A percentile compares a stretch with the other conserved stretches of the same genome.
Evolutionary conservation across 2,329 filamentous ascomycete genomes (phyloP).

Genomic region (Fusarium globosum): DNA sequence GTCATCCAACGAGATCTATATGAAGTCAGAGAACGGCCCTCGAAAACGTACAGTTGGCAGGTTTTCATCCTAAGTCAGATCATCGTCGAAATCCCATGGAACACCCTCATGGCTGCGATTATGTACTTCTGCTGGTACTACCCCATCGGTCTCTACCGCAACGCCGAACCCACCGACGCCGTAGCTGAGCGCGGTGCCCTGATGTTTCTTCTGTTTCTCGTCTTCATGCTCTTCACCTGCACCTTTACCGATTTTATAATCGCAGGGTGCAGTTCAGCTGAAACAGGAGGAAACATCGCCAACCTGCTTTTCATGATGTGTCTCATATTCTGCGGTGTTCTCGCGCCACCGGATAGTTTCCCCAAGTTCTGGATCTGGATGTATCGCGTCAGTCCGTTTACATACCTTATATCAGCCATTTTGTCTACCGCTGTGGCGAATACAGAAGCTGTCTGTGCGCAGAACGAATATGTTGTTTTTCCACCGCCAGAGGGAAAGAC

Average conservation of each 20-base stretch:
- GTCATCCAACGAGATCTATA: conserved; percentile 75
- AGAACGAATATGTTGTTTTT: conserved; percentile 77
- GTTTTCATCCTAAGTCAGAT: conserved; percentile 75
- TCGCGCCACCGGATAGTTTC: conserved; percentile 56
- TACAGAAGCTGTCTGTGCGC: conserved; percentile 71
- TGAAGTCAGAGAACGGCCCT: conserved; percentile 73
- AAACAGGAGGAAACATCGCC: conserved; percentile 74
- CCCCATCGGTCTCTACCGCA: conserved; percentile 71
- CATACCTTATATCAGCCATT: conserved; percentile 81
- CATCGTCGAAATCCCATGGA: conserved; percentile 77
- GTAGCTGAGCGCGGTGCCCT: conserved; percentile 69
- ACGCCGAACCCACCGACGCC: conserved; percentile 62
- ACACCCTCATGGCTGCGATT: conserved; percentile 71
- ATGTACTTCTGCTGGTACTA: conserved; percentile 78
- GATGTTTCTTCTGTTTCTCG: conserved; percentile 71
- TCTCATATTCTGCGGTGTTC: conserved; percentile 53
- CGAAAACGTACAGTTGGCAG: conserved; percentile 75
- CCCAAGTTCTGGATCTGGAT: conserved; percentile 62
- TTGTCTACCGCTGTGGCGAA: conserved; percentile 77
- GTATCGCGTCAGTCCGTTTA: conserved; percentile 84
- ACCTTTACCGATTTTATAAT: conserved; percentile 75
- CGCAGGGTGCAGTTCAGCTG: conserved; percentile 72
- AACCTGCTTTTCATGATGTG: conserved; percentile 73
- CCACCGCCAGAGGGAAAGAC: conserved; percentile 67
- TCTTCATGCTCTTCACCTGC: conserved; percentile 73